Evolutionary conservation across 2,329 filamentous ascomycete species (phyloP).

Genomic region (Pestalotiopsis fici): DNA sequence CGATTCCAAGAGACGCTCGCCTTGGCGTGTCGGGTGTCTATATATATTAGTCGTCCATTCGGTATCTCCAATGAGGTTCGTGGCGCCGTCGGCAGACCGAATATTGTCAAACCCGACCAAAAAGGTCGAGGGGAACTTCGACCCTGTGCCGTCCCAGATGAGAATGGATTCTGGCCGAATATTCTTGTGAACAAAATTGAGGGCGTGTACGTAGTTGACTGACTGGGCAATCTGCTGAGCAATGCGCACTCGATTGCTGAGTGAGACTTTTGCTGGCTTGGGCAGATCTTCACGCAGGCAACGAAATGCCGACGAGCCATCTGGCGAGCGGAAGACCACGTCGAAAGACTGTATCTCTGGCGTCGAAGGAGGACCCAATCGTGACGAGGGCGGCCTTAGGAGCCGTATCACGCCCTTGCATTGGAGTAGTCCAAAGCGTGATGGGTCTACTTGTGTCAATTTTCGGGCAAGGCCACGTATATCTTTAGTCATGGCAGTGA

Average conservation of each 20-base stretch:
- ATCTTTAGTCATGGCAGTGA: not conserved
- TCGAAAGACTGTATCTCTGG: not conserved
- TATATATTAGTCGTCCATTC: conserved; percentile 47
- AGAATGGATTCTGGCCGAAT: conserved; percentile 39
- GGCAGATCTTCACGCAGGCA: not conserved
- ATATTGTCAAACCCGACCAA: conserved; percentile 47
- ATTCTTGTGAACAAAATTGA: conserved; percentile 44
- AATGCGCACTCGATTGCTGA: not conserved
- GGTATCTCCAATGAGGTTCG: conserved; percentile 34
- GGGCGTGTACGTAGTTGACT: conserved; percentile 16
- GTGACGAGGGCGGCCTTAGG: not conserved
- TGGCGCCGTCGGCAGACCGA: conserved; percentile 32
- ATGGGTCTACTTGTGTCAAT: not conserved
- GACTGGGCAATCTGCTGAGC: not conserved
- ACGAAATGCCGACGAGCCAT: not conserved
- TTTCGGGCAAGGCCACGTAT: not conserved
- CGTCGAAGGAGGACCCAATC: not conserved
- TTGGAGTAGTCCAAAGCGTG: not conserved
- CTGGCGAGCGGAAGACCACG: not conserved
- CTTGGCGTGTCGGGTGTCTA: conserved; percentile 49
- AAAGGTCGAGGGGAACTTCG: conserved; percentile 22
- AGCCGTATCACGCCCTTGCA: not conserved
- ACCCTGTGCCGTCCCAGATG: not conserved
- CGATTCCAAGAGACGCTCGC: conserved; percentile 31
- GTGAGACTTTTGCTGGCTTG: not conserved